Evolutionary conservation across 305 asterid species (phyloP).

Genomic region (Fraxinus velutina): DNA sequence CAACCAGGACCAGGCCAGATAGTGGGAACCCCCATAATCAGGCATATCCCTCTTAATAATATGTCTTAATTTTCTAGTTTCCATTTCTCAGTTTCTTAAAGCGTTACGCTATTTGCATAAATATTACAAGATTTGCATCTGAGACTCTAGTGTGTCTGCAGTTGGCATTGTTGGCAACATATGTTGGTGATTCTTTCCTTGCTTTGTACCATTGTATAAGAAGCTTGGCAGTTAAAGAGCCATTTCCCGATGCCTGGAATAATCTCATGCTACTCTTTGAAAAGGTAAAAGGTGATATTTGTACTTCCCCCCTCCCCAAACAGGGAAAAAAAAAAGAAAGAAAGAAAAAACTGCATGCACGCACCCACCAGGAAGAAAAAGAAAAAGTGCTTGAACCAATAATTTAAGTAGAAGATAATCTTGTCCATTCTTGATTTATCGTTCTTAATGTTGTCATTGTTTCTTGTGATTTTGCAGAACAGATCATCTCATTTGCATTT

Average conservation of each 20-base stretch:
- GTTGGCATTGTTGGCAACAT: constrained; percentile 83
- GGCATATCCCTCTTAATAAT: constrained; percentile 32
- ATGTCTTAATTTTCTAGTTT: neutral
- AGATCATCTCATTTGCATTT: constrained; percentile 47
- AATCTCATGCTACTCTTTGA: constrained; percentile 76
- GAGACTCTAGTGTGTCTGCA: constrained; percentile 35
- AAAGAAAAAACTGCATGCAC: neutral
- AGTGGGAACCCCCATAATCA: constrained; percentile 97
- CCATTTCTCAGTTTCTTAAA: neutral
- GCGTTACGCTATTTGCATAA: neutral
- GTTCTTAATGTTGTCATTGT: neutral
- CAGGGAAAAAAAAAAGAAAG: neutral
- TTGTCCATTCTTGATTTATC: neutral
- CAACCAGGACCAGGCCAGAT: constrained; percentile 66
- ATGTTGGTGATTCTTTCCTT: constrained; percentile 67
- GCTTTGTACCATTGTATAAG: constrained; percentile 81
- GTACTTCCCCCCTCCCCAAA: neutral
- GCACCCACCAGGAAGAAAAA: neutral
- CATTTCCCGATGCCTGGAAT: constrained; percentile 89
- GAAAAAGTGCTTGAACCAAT: neutral
- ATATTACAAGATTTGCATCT: constrained; percentile 3
- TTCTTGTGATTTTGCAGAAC: constrained; percentile 62
- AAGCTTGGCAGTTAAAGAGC: constrained; percentile 85
- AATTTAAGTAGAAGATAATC: neutral
- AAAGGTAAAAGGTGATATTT: constrained; percentile 46